These are phyloP conservation scores for Acacia acuminata DNA, from an alignment of 306 rosid species.

Conservation along the genomic window DNA sequence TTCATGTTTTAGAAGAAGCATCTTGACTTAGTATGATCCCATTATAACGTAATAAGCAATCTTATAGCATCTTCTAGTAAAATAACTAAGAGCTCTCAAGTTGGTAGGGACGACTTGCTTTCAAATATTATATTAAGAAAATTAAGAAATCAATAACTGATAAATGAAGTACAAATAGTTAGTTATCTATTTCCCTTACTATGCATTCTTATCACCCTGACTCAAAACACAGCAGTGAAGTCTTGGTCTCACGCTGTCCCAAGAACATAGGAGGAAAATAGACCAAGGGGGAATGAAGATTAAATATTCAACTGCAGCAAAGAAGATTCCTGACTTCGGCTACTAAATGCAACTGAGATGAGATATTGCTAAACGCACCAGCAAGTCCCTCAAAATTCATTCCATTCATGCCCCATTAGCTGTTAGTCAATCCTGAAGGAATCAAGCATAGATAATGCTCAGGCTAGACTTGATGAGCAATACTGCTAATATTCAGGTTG, in stretches of 20 bases:
- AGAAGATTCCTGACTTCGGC: constrained; percentile 11
- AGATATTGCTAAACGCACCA: neutral
- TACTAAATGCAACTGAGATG: constrained; percentile 6
- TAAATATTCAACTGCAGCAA: neutral
- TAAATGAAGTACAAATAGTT: neutral
- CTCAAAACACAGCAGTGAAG: neutral
- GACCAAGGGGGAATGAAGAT: neutral
- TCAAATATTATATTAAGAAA: neutral
- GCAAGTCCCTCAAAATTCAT: neutral
- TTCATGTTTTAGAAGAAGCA: neutral
- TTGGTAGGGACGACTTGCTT: neutral
- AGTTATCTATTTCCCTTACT: neutral
- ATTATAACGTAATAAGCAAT: constrained; percentile 11
- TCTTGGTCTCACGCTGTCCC: neutral
- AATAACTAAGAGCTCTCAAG: neutral
- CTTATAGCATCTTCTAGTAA: constrained; percentile 6
- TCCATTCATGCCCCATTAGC: neutral
- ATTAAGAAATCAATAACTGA: constrained; percentile 13
- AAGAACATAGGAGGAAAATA: neutral
- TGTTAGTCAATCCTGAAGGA: constrained; percentile 3
- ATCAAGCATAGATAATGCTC: constrained; percentile 29
- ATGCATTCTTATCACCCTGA: neutral
- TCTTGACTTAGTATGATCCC: neutral
- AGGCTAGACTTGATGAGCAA: constrained; percentile 32
- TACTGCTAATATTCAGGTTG: constrained; percentile 22